Evolutionary conservation across 768 basidiomycete species (phyloP).

Genomic region (Pisolithus orientalis): DNA sequence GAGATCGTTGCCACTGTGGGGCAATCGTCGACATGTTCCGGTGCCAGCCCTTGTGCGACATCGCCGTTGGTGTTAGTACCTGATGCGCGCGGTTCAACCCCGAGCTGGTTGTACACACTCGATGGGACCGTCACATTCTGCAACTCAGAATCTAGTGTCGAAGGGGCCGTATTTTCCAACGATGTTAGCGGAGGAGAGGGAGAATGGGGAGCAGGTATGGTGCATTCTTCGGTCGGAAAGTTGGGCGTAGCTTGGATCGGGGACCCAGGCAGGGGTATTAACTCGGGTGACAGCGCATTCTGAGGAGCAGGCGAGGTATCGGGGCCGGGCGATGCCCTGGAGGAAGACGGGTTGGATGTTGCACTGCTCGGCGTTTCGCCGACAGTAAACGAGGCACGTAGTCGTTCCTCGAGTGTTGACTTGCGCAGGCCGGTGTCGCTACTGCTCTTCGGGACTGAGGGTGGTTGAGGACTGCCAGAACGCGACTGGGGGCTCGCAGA

Average conservation of each 20-base stretch:
- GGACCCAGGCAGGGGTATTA: conserved; percentile 39
- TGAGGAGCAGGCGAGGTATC: conserved; percentile 17
- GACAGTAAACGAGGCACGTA: conserved; percentile 57
- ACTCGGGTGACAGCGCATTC: conserved; percentile 37
- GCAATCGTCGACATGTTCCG: not conserved
- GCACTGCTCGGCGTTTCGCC: conserved; percentile 46
- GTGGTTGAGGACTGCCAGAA: conserved; percentile 20
- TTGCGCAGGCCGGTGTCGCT: conserved; percentile 34
- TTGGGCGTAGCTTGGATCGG: conserved; percentile 15
- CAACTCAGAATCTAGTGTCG: too few relatives aligned
- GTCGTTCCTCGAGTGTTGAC: conserved; percentile 66
- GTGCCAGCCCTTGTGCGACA: not conserved
- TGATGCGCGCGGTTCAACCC: not conserved
- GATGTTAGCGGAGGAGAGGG: not conserved
- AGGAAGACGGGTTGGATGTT: conserved; percentile 34
- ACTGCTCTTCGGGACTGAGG: conserved; percentile 9
- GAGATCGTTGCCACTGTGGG: not conserved
- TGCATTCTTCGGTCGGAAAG: not conserved
- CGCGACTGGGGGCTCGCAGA: conserved; percentile 13
- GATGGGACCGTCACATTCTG: too few relatives aligned
- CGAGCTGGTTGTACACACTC: too few relatives aligned
- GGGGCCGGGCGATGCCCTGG: conserved; percentile 37
- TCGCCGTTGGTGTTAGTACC: not conserved
- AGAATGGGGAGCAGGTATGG: not conserved
- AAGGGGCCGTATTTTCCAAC: not conserved